phyloP scores from a whole-genome alignment of 345 rosid species.

The Citrus australasica region DNA sequence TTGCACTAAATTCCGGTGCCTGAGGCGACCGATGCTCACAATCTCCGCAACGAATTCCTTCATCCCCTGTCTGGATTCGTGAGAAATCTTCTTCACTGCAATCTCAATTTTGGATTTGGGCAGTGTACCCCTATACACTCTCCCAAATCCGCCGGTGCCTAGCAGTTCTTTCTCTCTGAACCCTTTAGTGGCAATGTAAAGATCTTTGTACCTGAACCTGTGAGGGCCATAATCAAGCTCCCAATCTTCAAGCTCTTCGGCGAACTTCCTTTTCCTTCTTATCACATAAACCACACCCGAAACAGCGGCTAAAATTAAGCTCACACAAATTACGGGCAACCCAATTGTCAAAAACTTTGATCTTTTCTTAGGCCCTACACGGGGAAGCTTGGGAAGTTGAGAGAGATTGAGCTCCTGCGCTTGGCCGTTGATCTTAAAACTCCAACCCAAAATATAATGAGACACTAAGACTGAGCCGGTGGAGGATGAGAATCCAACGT shows the following conservation, averaged over 20 bases:
- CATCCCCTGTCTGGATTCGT: constrained; percentile 62
- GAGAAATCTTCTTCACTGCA: constrained; percentile 64
- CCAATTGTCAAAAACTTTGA: constrained; percentile 41
- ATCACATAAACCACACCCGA: constrained; percentile 18
- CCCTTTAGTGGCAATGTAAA: constrained; percentile 61
- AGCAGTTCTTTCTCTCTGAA: constrained; percentile 53
- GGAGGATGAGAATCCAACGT: constrained; percentile 69
- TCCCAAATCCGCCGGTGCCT: constrained; percentile 67
- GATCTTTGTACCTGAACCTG: constrained; percentile 58
- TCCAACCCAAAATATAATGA: constrained; percentile 72
- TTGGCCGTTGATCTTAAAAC: constrained; percentile 42
- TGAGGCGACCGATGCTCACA: constrained; percentile 47
- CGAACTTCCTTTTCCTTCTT: constrained; percentile 49
- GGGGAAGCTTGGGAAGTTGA: constrained; percentile 61
- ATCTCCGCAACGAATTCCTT: constrained; percentile 60
- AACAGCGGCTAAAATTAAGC: constrained; percentile 19
- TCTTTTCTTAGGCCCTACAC: constrained; percentile 23
- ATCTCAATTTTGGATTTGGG: constrained; percentile 41
- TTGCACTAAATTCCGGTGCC: constrained; percentile 56
- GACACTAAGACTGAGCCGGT: constrained; percentile 39
- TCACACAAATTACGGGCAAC: constrained; percentile 35
- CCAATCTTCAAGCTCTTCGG: constrained; percentile 75
- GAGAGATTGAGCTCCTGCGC: constrained; percentile 42
- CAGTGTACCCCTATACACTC: constrained; percentile 55
- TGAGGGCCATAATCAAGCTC: constrained; percentile 62